Base-by-base conservation (phyloP, 2,329 filamentous ascomycete genomes). In the Neospermospora avenae region DNA sequence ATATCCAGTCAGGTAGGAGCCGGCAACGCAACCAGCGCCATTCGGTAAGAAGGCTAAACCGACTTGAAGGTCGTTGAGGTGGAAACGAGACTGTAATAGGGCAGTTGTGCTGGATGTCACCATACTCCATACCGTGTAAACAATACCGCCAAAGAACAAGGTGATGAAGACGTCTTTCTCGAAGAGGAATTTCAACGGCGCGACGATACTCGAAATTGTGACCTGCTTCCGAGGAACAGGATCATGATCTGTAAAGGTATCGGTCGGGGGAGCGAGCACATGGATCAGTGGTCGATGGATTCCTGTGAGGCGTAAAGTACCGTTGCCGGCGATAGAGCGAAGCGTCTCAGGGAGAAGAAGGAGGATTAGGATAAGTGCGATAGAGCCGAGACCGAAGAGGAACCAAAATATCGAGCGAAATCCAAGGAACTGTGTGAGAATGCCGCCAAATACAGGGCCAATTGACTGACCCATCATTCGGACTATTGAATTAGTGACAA, bases 101-200 rank as follows among this genome's bases (percentile, higher is more conserved):
- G 70, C 70, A 7, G 65, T 61, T 1, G 77, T 80, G 11, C 72
- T 77, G 1, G 77, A 75, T 2, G 76, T 78, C 5, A 80, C 74
- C 77, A 80, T 80, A 22, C 73, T 77, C 77, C 77, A 80, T 16
- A 78, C 73, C 0, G 77, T 74, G 63, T 80, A 81, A 1, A 78
- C 72, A 5, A 78, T 71, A 13, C 73, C 73, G 42, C 77, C 76
- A 39, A 75, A 81, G 55, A 78, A 66, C 0, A 81, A 66, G 3
- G 74, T 75, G 48, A 75, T 68, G 42, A 78, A 71, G 14, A 81
- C 75, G 78, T 31, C 28, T 31, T 31, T 31, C 28, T 31, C 28
- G 11, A 31, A 31, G 28, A 31, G 28, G 28, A 31, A 74, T 14
- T 66, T 67, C 2, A 81, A 64, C 0, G 78, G 77, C 7, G 70